Evolutionary conservation across 2,329 filamentous ascomycete species (phyloP).

Genomic region (Aspergillus fumigatiaffinis): DNA sequence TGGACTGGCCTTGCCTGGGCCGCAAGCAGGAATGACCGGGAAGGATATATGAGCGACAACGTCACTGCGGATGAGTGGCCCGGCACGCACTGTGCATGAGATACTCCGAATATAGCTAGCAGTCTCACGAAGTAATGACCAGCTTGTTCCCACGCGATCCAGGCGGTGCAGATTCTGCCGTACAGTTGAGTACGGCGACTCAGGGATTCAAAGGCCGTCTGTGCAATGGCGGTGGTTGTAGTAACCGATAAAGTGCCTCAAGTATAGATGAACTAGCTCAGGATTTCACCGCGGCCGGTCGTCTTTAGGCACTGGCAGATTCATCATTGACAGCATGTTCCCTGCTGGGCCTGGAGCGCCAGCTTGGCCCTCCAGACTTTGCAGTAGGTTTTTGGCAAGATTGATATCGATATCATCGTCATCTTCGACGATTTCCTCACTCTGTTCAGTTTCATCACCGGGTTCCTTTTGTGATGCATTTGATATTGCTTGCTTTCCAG

Average conservation of each 20-base stretch:
- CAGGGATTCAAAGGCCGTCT: not conserved
- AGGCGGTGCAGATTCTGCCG: not conserved
- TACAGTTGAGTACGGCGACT: not conserved
- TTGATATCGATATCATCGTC: slow-evolving; percentile 80
- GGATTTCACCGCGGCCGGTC: slow-evolving; percentile 42
- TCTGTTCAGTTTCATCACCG: slow-evolving; percentile 19
- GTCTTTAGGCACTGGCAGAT: slow-evolving; percentile 74
- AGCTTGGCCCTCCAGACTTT: slow-evolving; percentile 87
- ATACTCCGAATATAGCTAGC: not conserved
- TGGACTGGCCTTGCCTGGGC: not conserved
- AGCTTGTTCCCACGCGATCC: not conserved
- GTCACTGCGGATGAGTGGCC: not conserved
- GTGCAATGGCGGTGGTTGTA: not conserved
- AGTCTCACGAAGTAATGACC: not conserved
- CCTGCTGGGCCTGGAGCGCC: slow-evolving; percentile 81
- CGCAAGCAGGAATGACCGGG: not conserved
- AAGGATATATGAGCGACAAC: not conserved
- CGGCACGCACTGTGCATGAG: not conserved
- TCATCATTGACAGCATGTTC: slow-evolving; percentile 84
- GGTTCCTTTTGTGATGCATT: slow-evolving; percentile 23
- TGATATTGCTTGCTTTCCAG: slow-evolving; percentile 18
- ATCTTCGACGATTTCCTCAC: slow-evolving; percentile 39
- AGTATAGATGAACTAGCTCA: not conserved
- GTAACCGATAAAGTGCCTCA: not conserved
- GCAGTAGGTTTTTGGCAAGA: slow-evolving; percentile 82